These are phyloP conservation scores for Excoecaria agallocha DNA, from an alignment of 345 rosid species.

Conservation along the genomic window DNA sequence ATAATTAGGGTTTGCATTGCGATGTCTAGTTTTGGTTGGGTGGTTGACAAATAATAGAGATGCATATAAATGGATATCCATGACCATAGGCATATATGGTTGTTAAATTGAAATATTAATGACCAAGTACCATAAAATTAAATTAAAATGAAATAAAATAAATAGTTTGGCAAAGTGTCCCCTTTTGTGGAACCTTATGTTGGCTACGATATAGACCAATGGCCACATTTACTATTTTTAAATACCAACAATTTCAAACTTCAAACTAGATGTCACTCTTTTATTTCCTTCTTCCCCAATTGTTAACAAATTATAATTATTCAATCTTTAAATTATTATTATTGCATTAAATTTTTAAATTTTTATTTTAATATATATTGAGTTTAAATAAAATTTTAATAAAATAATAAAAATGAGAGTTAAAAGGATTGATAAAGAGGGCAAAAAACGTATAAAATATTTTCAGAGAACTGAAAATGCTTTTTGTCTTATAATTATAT, in stretches of 20 bases:
- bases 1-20: conserved; percentile 17
- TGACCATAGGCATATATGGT: neutral
- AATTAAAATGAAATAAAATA: neutral
- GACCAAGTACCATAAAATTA: neutral
- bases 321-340: too few relatives aligned
- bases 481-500: too few relatives aligned
- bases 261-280: neutral
- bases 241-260: neutral
- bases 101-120: neutral
- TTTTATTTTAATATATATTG: too few relatives aligned
- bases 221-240: neutral
- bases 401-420: too few relatives aligned
- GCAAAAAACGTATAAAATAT: too few relatives aligned
- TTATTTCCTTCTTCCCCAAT: neutral
- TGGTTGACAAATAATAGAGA: conserved; percentile 10
- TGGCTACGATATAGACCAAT: conserved; percentile 20
- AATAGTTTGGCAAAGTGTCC: conserved; percentile 19
- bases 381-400: too few relatives aligned
- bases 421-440: too few relatives aligned
- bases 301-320: neutral
- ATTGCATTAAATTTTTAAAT: too few relatives aligned
- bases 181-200: conserved; percentile 36
- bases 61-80: neutral
- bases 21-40: neutral
- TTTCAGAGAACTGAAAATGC: too few relatives aligned